These are phyloP conservation scores for Sporothrix variecibatus DNA, from an alignment of 2,329 filamentous ascomycete genomes.

Conservation along the genomic window DNA sequence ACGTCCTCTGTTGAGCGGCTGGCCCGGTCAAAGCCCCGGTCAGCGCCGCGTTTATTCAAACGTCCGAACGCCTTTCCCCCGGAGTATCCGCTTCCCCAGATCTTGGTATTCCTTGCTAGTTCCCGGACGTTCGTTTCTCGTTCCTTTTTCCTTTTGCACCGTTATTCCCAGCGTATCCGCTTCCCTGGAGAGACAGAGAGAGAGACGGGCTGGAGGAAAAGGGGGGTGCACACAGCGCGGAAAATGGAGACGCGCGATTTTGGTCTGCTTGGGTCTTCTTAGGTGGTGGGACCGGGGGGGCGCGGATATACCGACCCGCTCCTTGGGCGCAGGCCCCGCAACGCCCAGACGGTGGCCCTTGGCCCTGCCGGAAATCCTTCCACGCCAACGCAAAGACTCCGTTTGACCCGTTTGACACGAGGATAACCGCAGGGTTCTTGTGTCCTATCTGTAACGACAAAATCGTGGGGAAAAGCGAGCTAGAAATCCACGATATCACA, in stretches of 20 bases:
- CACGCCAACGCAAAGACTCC: background rate
- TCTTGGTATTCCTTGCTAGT: background rate
- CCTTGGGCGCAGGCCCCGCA: background rate
- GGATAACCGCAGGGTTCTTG: background rate
- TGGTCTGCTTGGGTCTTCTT: background rate
- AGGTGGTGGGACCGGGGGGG: background rate
- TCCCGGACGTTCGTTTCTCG: background rate
- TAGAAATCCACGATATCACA: background rate
- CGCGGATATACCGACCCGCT: conserved; percentile 9
- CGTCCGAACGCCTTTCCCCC: background rate
- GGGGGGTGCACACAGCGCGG: background rate
- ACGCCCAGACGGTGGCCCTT: background rate
- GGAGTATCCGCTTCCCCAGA: background rate
- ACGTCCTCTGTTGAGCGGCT: background rate
- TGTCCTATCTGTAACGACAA: background rate
- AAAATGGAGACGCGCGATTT: background rate
- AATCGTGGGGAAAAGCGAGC: background rate
- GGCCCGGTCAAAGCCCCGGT: background rate
- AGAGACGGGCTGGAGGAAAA: background rate
- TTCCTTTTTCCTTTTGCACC: background rate
- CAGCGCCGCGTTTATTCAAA: background rate
- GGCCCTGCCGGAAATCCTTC: background rate
- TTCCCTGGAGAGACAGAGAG: background rate
- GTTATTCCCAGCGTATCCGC: background rate
- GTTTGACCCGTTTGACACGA: background rate